Conservation (phyloP, 1,284 basidiomycete species). For the Mycosarcoma mackinlayi region DNA sequence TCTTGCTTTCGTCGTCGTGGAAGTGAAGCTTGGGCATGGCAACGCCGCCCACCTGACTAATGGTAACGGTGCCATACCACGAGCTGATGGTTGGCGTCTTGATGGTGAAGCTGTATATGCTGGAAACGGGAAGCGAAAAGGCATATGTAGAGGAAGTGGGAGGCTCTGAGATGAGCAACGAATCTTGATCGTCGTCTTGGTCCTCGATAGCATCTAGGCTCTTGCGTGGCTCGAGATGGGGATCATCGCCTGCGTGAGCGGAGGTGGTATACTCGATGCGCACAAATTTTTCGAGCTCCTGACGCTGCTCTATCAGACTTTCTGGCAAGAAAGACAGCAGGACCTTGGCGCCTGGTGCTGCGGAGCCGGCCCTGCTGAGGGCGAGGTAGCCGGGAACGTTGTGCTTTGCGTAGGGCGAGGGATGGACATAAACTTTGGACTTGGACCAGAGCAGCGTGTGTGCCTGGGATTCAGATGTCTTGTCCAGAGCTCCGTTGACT, state of each 20-base stretch:
- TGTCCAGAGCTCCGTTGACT: not conserved
- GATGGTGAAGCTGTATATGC: conserved; percentile 88
- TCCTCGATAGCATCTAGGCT: conserved; percentile 70
- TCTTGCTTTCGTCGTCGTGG: conserved; percentile 81
- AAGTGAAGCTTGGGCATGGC: conserved; percentile 91
- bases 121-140: conserved; percentile 88
- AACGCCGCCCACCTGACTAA: conserved; percentile 87
- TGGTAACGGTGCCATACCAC: conserved; percentile 78
- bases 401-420: conserved; percentile 87
- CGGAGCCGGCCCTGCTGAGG: conserved; percentile 30
- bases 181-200: conserved; percentile 21
- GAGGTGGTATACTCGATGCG: conserved; percentile 78
- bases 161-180: conserved; percentile 47
- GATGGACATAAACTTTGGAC: conserved; percentile 73
- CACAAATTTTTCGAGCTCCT: conserved; percentile 81
- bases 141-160: conserved; percentile 76
- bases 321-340: conserved; percentile 73
- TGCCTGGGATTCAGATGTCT: not conserved
- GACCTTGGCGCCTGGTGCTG: conserved; percentile 30
- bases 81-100: conserved; percentile 73
- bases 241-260: conserved; percentile 59
- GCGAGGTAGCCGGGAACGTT: conserved; percentile 86
- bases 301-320: conserved; percentile 73
- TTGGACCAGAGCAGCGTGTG: conserved; percentile 52
- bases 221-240: conserved; percentile 68